A percentile compares a stretch with the other conserved stretches of the same genome.
These are phyloP conservation scores for Rhizophora mangle DNA, from an alignment of 345 rosid species.

Conservation along the genomic window DNA sequence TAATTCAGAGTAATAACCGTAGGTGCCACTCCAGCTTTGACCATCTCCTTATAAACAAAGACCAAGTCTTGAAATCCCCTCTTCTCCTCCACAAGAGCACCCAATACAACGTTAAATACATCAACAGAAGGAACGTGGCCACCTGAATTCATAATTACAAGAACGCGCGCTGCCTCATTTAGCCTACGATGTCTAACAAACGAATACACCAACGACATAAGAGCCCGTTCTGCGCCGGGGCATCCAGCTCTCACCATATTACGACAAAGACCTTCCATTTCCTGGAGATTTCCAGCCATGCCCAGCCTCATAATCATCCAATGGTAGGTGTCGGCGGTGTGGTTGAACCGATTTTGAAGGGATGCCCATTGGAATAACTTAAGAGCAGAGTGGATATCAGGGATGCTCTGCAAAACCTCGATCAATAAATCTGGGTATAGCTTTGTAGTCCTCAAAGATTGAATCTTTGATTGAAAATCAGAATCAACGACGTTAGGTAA, in stretches of 20 bases:
- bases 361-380: constrained; percentile 55
- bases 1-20: constrained; percentile 44
- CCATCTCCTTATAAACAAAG: constrained; percentile 63
- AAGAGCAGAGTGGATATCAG: constrained; percentile 38
- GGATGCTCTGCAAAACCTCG: constrained; percentile 37
- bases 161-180: constrained; percentile 38
- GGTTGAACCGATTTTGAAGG: constrained; percentile 39
- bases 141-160: constrained; percentile 35
- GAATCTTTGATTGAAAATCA: constrained; percentile 36
- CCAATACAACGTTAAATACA: constrained; percentile 39
- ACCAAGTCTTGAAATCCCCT: constrained; percentile 34
- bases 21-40: constrained; percentile 48
- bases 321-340: constrained; percentile 40
- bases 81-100: constrained; percentile 39
- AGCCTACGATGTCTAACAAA: constrained; percentile 35
- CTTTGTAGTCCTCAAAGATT: constrained; percentile 29
- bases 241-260: constrained; percentile 34
- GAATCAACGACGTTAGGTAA: constrained; percentile 12
- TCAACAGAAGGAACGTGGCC: constrained; percentile 34
- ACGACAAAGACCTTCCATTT: constrained; percentile 42
- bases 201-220: constrained; percentile 34
- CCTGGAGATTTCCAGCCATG: constrained; percentile 40
- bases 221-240: constrained; percentile 27
- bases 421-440: constrained; percentile 39
- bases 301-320: constrained; percentile 52